A percentile compares a stretch with the other conserved stretches of the same genome.
phyloP scores from a whole-genome alignment of 768 basidiomycete genomes.

The Candolleomyces eurysporus region DNA sequence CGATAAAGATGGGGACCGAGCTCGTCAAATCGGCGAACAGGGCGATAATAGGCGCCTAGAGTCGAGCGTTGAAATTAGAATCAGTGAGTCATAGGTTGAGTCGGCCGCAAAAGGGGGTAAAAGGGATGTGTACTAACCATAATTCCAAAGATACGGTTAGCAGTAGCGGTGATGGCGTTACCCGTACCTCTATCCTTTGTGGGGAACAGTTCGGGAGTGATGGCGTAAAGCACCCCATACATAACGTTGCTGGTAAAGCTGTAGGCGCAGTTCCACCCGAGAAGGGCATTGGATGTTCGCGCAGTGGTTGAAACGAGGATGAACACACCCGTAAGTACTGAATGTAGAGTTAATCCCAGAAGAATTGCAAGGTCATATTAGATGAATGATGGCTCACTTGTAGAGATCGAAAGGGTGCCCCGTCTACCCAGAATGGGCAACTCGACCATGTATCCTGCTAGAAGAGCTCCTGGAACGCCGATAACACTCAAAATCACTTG shows the following conservation, averaged over 20 bases:
- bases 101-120: background rate
- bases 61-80: background rate
- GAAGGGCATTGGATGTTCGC: slow-evolving; percentile 59
- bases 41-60: slow-evolving; percentile 67
- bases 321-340: slow-evolving; percentile 72
- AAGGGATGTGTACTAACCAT: slow-evolving; percentile 43
- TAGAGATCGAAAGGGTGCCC: slow-evolving; percentile 64
- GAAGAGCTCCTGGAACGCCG: slow-evolving; percentile 69
- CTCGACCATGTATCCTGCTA: slow-evolving; percentile 73
- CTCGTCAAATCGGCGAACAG: slow-evolving; percentile 62
- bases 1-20: slow-evolving; percentile 67
- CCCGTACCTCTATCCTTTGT: slow-evolving; percentile 76
- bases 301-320: slow-evolving; percentile 77
- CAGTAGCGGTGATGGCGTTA: slow-evolving; percentile 61
- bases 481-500: slow-evolving; percentile 68
- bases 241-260: slow-evolving; percentile 60
- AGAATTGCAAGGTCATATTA: slow-evolving; percentile 18
- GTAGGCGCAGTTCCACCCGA: slow-evolving; percentile 82
- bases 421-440: slow-evolving; percentile 59
- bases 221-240: slow-evolving; percentile 73
- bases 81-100: background rate
- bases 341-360: slow-evolving; percentile 21
- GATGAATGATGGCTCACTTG: slow-evolving; percentile 42
- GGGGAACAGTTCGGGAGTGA: slow-evolving; percentile 69
- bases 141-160: slow-evolving; percentile 70